phyloP scores from a whole-genome alignment of 352 stramenopile genomes.

The Phytophthora tentaculata region DNA sequence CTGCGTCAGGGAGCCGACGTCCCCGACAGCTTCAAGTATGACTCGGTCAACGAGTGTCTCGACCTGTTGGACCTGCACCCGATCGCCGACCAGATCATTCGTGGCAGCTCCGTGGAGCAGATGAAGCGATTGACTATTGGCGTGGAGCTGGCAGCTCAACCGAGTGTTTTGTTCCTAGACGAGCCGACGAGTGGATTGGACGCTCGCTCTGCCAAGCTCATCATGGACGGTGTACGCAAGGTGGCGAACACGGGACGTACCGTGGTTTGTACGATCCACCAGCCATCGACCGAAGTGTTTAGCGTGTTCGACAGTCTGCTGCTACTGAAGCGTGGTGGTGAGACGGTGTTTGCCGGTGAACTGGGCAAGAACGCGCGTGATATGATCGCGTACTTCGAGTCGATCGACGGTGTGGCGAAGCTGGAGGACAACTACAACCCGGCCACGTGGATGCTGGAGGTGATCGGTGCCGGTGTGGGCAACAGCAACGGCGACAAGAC shows the following conservation, averaged over 20 bases:
- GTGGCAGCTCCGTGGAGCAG: background rate
- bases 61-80: background rate
- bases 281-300: constrained; percentile 90
- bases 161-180: constrained; percentile 45
- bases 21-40: background rate
- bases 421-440: too few relatives aligned
- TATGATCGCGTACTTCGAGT: too few relatives aligned
- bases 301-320: constrained; percentile 34
- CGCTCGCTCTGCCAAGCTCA: background rate
- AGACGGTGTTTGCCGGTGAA: too few relatives aligned
- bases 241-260: constrained; percentile 52
- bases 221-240: background rate
- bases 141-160: constrained; percentile 28
- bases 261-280: constrained; percentile 94
- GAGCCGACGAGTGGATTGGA: constrained; percentile 15
- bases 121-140: constrained; percentile 29
- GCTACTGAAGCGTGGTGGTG: constrained; percentile 38
- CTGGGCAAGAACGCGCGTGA: too few relatives aligned
- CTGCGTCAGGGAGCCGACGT: background rate
- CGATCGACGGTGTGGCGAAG: too few relatives aligned
- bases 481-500: constrained; percentile 10
- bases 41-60: constrained; percentile 1
- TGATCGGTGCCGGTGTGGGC: too few relatives aligned
- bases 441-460: too few relatives aligned
- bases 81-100: background rate